A percentile compares a stretch with the other conserved stretches of the same genome.
Evolutionary conservation across 345 rosid species (phyloP).

Genomic region (Lumnitzera racemosa): DNA sequence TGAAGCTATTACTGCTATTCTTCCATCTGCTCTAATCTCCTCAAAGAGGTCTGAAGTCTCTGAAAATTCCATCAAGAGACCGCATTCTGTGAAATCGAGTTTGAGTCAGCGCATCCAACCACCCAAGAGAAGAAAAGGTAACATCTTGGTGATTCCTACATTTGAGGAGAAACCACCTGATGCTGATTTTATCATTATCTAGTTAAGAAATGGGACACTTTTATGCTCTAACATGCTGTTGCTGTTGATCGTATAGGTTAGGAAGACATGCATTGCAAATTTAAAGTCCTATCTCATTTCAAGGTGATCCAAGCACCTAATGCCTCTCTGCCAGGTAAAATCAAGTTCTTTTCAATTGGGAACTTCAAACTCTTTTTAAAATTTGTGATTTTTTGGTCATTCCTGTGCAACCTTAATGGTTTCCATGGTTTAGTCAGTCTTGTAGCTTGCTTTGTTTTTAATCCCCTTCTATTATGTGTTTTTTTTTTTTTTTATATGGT

Average conservation of each 20-base stretch:
- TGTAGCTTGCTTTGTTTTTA: no score
- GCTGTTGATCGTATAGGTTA: not conserved
- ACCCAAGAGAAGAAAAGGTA: conserved; percentile 63
- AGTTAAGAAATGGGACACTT: not conserved
- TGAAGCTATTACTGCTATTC: conserved; percentile 85
- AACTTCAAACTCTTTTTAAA: no score
- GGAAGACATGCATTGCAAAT: no score
- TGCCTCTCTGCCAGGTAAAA: no score
- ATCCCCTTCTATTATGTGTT: no score
- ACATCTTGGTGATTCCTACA: not conserved
- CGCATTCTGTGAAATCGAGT: conserved; percentile 37
- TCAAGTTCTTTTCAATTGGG: no score
- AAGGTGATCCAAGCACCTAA: no score
- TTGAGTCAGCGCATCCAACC: conserved; percentile 37
- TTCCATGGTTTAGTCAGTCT: no score
- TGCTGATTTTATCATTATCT: not conserved
- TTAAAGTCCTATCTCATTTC: no score
- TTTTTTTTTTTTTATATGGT: no score
- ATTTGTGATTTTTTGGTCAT: no score
- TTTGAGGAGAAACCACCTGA: not conserved
- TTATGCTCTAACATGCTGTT: not conserved
- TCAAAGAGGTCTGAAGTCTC: conserved; percentile 48
- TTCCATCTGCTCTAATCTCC: conserved; percentile 67
- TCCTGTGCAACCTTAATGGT: no score
- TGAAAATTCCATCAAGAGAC: conserved; percentile 43